Conservation (phyloP, 768 basidiomycete species). For the Calocera viscosa region DNA sequence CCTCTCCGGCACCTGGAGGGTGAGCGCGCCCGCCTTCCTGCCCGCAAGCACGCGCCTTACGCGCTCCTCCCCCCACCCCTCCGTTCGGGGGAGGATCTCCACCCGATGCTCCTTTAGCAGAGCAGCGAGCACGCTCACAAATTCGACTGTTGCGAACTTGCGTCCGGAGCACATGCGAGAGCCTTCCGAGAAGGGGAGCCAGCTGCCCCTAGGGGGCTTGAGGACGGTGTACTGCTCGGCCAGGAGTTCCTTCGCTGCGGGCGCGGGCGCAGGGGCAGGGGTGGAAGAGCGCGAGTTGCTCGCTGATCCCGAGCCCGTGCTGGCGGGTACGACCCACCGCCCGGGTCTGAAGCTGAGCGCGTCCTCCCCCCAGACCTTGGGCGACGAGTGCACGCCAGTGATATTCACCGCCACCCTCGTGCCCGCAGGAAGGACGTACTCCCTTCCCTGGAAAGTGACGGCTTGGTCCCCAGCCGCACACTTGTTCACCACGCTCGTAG, state of each 20-base stretch:
- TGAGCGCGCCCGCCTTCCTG: conserved; percentile 9
- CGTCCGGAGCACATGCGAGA: conserved; percentile 7
- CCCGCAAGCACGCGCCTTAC: conserved; percentile 4
- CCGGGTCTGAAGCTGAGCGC: neutral
- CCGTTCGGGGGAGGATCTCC: conserved; percentile 8
- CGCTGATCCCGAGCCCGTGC: too few relatives aligned
- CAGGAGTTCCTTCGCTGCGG: neutral
- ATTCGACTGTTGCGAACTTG: conserved; percentile 12
- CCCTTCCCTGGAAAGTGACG: neutral
- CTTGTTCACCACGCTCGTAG: conserved; percentile 11
- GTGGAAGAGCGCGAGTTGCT: neutral
- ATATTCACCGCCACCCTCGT: conserved; percentile 9
- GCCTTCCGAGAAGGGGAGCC: conserved; percentile 12
- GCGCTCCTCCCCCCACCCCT: conserved; percentile 12
- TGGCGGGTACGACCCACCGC: conserved; percentile 5
- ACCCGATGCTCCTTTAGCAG: neutral
- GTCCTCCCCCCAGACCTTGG: conserved; percentile 11
- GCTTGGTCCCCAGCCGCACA: neutral
- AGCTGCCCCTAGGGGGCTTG: conserved; percentile 6
- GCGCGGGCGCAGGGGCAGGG: neutral
- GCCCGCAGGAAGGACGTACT: conserved; percentile 6
- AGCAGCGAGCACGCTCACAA: conserved; percentile 2
- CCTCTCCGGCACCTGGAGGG: conserved; percentile 10
- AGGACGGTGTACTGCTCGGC: neutral
- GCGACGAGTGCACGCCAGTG: conserved; percentile 9